Evolutionary conservation across 805 yeast species (phyloP).

Genomic region (Ogataea siamensis): DNA sequence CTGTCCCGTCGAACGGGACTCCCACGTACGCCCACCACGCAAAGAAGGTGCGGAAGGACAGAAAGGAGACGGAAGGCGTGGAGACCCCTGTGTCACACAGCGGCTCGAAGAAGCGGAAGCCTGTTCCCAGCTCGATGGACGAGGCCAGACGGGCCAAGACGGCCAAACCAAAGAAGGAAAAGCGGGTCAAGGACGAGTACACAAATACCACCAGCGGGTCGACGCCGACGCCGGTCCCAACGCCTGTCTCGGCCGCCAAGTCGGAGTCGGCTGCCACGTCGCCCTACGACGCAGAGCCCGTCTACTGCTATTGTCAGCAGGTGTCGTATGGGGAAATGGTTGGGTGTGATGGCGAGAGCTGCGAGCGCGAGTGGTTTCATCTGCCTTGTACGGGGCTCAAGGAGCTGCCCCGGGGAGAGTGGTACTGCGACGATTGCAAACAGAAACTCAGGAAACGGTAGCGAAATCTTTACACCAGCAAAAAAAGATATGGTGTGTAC

Average conservation of each 20-base stretch:
- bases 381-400: constrained; percentile 87
- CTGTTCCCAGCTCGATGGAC: constrained; percentile 3
- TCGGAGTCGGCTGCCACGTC: constrained; percentile 14
- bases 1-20: constrained; percentile 19
- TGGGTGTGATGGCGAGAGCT: constrained; percentile 93
- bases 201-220: constrained; percentile 7
- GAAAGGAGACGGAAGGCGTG: constrained; percentile 13
- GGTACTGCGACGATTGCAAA: constrained; percentile 74
- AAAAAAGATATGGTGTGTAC: neutral
- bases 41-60: constrained; percentile 18
- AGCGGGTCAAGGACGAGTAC: constrained; percentile 14
- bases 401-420: constrained; percentile 81
- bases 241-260: constrained; percentile 13
- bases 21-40: constrained; percentile 8
- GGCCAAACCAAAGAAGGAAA: constrained; percentile 22
- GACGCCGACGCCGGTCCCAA: constrained; percentile 8
- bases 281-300: constrained; percentile 54
- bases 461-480: constrained; percentile 4
- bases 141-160: constrained; percentile 18
- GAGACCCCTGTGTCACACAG: neutral
- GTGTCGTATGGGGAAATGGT: constrained; percentile 99
- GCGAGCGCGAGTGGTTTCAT: constrained; percentile 95
- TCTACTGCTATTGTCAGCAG: constrained; percentile 94
- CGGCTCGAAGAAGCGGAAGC: constrained; percentile 9
- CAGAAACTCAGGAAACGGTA: constrained; percentile 17